These are phyloP conservation scores for Microbotryum scabiosae DNA, from an alignment of 1,284 basidiomycete species.

Conservation along the genomic window DNA sequence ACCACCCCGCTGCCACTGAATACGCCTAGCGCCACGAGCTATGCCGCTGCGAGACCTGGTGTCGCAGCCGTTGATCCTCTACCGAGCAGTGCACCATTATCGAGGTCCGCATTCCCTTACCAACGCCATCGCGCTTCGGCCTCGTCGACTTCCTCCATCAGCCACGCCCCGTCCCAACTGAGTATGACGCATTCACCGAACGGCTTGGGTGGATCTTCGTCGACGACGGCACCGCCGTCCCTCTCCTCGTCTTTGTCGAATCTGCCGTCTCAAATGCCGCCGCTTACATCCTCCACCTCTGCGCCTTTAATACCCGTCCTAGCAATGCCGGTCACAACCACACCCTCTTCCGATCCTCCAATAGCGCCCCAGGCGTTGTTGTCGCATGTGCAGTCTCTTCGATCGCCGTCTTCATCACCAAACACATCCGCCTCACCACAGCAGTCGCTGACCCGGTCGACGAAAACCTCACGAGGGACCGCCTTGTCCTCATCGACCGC, in stretches of 20 bases:
- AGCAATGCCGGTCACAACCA: not conserved
- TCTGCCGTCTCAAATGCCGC: not conserved
- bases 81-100: no score
- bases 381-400: constrained; percentile 21
- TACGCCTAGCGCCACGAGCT: not conserved
- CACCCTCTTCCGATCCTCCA: constrained; percentile 14
- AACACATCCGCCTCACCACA: constrained; percentile 19
- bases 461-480: not conserved
- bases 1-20: no score
- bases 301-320: not conserved
- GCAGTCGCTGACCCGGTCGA: constrained; percentile 4
- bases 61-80: no score
- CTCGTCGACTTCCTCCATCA: constrained; percentile 24
- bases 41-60: not conserved
- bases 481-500: not conserved
- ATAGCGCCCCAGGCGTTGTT: constrained; percentile 26
- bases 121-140: constrained; percentile 18
- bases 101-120: constrained; percentile 3
- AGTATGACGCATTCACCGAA: not conserved
- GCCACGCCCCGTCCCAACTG: constrained; percentile 10
- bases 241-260: constrained; percentile 5
- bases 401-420: constrained; percentile 14
- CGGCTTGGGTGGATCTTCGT: no score
- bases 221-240: not conserved
- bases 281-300: not conserved